Base-by-base conservation (phyloP, 345 rosid species). In the Capsella bursapastoris region DNA sequence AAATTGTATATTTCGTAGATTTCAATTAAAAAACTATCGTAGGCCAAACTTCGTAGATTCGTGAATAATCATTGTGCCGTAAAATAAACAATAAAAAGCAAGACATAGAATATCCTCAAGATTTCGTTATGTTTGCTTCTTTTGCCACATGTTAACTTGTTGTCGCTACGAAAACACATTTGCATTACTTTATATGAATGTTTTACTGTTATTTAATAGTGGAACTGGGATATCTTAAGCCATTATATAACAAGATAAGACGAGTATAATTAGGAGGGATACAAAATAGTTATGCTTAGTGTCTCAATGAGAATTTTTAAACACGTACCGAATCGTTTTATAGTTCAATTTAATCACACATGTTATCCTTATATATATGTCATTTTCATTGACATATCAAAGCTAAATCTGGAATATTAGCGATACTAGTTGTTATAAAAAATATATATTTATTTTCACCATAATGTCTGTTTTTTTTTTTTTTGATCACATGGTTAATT, bases 31-130 rank as follows among this genome's bases (percentile, higher is more conserved):
- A 7, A 60, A 35, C 13, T 62, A 62, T 45, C 41, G 52, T 76
- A 69, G 65, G 15, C 47, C 55, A 55, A 70, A 70, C 51, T 76
- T 62, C 35, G 72, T 58, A 77, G 81, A 71, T 77, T 71, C 57
- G 57, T 58, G 72, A 18, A 50, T 77, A 77, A 71, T 77, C 68
- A 77, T 77, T 77, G 18, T 71, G 77, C 76, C 68, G 63, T 61
- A 52, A 37, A 45, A 63, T 60, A 76, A 59, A 68, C 64, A 68
- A 67, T 51, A 57, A 35, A 66, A 75, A 75, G 73, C 53, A 49
- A 71, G 64, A 77, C 81, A 77, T 77, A 73, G 72, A 71, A 58
- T 71, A 77, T 71, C 81, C 77, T 71, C 62, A 29, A 77, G 81
- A 77, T 71, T 71, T 71, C 18, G 18, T 58, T 57, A 18, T 66